Evolutionary conservation across 169 alveolate species (phyloP).

Genomic region (Eimeria falciformis): DNA sequence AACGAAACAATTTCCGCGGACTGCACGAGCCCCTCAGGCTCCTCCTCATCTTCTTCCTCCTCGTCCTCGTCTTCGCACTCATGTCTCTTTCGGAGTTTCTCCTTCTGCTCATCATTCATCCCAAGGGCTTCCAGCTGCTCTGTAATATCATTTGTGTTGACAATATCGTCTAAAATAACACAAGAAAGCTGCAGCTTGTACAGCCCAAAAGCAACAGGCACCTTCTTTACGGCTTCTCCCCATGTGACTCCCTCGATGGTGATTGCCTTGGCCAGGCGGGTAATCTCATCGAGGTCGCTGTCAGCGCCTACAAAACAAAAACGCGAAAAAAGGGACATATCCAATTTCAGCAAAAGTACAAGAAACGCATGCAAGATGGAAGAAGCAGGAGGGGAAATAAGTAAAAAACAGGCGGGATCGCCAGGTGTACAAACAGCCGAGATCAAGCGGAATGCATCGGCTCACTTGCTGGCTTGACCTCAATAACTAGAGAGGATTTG

Average conservation of each 20-base stretch:
- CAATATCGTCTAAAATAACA: constrained; percentile 88
- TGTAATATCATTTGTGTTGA: constrained; percentile 87
- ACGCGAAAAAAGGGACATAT: neutral
- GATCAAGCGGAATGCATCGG: neutral
- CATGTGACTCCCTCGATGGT: constrained; percentile 90
- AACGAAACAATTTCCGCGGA: constrained; percentile 91
- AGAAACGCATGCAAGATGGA: neutral
- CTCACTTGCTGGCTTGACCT: constrained; percentile 86
- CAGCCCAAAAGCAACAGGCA: constrained; percentile 90
- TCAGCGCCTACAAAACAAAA: constrained; percentile 79
- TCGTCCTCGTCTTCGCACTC: constrained; percentile 80
- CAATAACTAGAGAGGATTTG: constrained; percentile 89
- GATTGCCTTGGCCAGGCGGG: constrained; percentile 83
- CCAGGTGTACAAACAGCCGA: no score
- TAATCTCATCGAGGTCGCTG: constrained; percentile 87
- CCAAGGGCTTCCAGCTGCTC: constrained; percentile 89
- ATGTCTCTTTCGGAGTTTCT: constrained; percentile 78
- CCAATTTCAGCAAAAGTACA: neutral
- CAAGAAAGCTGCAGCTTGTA: constrained; percentile 85
- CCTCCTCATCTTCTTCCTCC: constrained; percentile 84
- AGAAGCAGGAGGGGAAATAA: neutral
- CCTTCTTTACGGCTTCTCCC: constrained; percentile 90
- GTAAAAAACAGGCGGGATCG: neutral
- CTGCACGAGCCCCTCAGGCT: constrained; percentile 88
- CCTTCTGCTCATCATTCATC: constrained; percentile 84